Conservation (phyloP, 1,284 basidiomycete species). For the Marasmius tenuissimus region DNA sequence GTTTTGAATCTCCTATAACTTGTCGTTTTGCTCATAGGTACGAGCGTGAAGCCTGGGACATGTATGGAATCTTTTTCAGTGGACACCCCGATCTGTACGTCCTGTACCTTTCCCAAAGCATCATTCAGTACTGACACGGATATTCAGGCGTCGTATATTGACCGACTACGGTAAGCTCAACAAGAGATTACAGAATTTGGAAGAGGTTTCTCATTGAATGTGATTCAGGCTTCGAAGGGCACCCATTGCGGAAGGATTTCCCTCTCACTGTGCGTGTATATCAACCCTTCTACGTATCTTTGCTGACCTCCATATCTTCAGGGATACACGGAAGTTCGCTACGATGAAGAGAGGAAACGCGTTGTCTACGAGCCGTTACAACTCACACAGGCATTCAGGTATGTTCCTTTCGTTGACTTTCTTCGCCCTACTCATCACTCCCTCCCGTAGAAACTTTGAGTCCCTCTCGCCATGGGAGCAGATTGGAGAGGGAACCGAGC, state of each 20-base stretch:
- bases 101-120: not conserved
- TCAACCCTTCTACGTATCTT: not conserved
- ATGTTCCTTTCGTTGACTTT: conserved; percentile 20
- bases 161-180: conserved; percentile 87
- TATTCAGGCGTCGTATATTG: conserved; percentile 85
- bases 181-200: not conserved
- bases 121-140: conserved; percentile 9
- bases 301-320: conserved; percentile 24
- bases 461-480: conserved; percentile 97
- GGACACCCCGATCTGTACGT: conserved; percentile 94
- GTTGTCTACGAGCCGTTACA: conserved; percentile 98
- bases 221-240: conserved; percentile 89
- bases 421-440: conserved; percentile 4
- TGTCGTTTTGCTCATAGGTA: conserved; percentile 54
- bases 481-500: conserved; percentile 81
- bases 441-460: conserved; percentile 80
- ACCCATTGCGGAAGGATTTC: conserved; percentile 98
- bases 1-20: not conserved
- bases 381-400: conserved; percentile 98
- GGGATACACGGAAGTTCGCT: conserved; percentile 98
- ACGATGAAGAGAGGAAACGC: conserved; percentile 98
- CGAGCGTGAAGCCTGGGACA: conserved; percentile 97
- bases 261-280: conserved; percentile 76
- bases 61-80: conserved; percentile 96
- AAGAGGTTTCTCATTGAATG: conserved; percentile 12